Evolutionary conservation across 371 early-diverging fungal species (phyloP), one percentile per base, ranked within the genome.

Genomic region (Nematocida minor): DNA sequence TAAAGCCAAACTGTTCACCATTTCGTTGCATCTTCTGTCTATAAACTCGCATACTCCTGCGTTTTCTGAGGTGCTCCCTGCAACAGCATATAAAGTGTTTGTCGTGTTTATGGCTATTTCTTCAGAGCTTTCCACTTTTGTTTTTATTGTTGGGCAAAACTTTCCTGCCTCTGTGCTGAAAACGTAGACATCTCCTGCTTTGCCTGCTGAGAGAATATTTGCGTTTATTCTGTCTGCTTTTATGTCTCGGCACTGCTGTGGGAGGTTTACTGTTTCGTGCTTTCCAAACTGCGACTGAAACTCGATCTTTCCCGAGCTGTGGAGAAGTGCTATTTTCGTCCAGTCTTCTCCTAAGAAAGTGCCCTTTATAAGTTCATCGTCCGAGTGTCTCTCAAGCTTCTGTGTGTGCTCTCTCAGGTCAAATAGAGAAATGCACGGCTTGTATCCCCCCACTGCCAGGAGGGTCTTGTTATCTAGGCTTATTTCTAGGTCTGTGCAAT

Each of bases 331-430:
- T 4, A 90, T 86, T 84, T 96, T 98, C 36, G 93, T 93, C 94
- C 94, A 95, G 86, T 97, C 96, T 79, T 95, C 94, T 0, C 92
- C 91, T 42, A 98, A 84, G 18, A 94, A 87, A 89, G 71, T 22
- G 20, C 78, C 40, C 68, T 80, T 77, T 55, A 83, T 34, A 14
- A 93, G 93, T 82, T 98, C 99, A 7, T 89, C 83, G 74, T 95
- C 93, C 0, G 92, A 90, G 85, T 96, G 94, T 53, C 99, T 90
- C 79, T 97, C 95, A 83, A 96, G 92, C 87, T 96, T 95, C 90
- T 94, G 90, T 2, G 94, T 88, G 86, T 93, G 88, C 80, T 95
- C 91, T 2, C 89, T 83, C 71, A 91, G 91, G 60, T 97, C 97
- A 80, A 87, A 96, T 0, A 94, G 92, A 66, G 94, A 89, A 82